Evolutionary conservation across 164 flowering plant species (phyloP), one percentile per base, ranked within the genome.

Genomic region (Tinospora cordifolia): DNA sequence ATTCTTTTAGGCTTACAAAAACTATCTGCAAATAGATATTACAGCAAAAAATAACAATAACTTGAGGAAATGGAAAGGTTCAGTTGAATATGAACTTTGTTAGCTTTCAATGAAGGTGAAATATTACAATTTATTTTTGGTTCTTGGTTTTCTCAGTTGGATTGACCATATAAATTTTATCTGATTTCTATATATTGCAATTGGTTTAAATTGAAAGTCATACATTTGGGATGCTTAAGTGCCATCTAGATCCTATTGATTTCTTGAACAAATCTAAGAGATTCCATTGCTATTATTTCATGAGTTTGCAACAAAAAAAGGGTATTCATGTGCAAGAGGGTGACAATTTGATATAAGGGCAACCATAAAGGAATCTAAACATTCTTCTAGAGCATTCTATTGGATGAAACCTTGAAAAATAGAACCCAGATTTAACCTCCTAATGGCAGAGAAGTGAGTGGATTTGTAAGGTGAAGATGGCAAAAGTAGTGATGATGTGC

Each of bases 71-170:
- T 93, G 97, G 97, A 93, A 89, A 81, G 98, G 98, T n/a, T 93
- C 97, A 93, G 93, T 93, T 60, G 93, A 93, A 75, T 93, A 97
- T 71, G 86, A 93, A 49, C 87, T 90, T 24, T 90, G 98, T 15
- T 85, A 81, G 76, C 93, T 93, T 27, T 89, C 92, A 0, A 68
- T 93, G 73, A 93, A 87, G 92, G 98, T 90, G 13, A 6, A 51
- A 22, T 51, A 51, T 24, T 36, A 2, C 24, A 15, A 19, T 26
- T 51, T 44, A 39, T 11, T 60, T 25, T 17, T 19, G 4, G 3
- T 13, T 11, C 65, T 24, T 38, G 13, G 54, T n/a, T 30, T 63
- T 9, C 25, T 65, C 13, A 19, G 19, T 40, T 3, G 30, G 36
- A 25, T 47, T 58, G 1, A 21, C 27, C 38, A 13, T 41, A 38